These are phyloP conservation scores for Elymus sibiricus DNA, from an alignment of 176 grass and related monocot genomes.

Conservation along the genomic window DNA sequence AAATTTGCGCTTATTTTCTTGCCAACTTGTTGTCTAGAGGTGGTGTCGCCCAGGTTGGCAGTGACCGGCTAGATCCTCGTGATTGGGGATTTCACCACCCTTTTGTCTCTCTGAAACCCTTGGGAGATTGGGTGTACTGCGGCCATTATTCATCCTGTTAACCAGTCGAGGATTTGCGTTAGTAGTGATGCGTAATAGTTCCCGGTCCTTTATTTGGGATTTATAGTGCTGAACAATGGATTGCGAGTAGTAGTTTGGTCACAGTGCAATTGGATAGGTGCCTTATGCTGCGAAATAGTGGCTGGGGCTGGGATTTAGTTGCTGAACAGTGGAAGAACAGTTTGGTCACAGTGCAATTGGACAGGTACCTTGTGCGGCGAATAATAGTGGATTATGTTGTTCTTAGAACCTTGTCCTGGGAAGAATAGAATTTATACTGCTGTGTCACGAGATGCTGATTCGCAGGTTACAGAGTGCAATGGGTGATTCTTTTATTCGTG, in stretches of 20 bases:
- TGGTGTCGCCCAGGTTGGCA: background rate
- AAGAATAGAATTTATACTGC: background rate
- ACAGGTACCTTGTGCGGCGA: background rate
- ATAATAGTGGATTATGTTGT: background rate
- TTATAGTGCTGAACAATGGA: background rate
- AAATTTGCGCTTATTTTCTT: background rate
- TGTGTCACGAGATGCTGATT: background rate
- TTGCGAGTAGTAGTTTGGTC: background rate
- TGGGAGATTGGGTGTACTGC: background rate
- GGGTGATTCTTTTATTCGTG: background rate
- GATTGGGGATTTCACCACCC: background rate
- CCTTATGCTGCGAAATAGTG: background rate
- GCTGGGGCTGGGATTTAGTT: background rate
- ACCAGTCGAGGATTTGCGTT: background rate
- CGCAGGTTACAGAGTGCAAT: too few species aligned
- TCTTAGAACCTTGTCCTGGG: background rate
- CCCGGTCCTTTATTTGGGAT: background rate
- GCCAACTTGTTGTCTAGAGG: background rate
- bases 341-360: background rate
- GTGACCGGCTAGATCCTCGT: background rate
- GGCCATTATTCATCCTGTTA: background rate
- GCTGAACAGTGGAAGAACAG: background rate
- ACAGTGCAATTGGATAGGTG: background rate
- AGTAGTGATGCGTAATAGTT: background rate
- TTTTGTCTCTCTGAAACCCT: background rate